phyloP scores from a whole-genome alignment of 2,329 filamentous ascomycete genomes.

The Sphaceloma murrayae region DNA sequence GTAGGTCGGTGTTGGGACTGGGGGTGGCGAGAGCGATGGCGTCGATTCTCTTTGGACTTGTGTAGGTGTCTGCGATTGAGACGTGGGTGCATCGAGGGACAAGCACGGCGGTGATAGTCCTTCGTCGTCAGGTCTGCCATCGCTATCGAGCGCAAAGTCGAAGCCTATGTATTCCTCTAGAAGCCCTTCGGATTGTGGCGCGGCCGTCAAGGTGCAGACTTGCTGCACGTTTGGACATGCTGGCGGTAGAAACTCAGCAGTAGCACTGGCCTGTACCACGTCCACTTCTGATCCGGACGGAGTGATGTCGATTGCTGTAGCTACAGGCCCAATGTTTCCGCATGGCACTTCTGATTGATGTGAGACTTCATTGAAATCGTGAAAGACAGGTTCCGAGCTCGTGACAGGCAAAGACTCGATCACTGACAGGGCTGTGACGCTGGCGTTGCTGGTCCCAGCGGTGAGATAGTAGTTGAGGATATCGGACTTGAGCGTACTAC shows the following conservation, averaged over 20 bases:
- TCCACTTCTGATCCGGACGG: no score
- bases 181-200: no score
- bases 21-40: not conserved
- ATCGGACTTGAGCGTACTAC: slow-evolving; percentile 9
- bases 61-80: no score
- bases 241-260: no score
- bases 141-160: slow-evolving; percentile 10
- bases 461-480: slow-evolving; percentile 10
- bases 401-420: not conserved
- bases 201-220: no score
- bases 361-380: not conserved
- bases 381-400: not conserved
- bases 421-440: not conserved
- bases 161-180: no score
- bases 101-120: not conserved
- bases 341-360: no score
- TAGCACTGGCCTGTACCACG: no score
- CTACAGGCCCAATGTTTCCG: no score
- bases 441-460: slow-evolving; percentile 5
- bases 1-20: slow-evolving; percentile 7
- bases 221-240: no score
- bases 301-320: no score
- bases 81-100: slow-evolving; percentile 7
- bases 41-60: no score
- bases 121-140: not conserved